phyloP scores from a whole-genome alignment of 371 early-diverging fungal species.

The Lichtheimia hyalospora region DNA sequence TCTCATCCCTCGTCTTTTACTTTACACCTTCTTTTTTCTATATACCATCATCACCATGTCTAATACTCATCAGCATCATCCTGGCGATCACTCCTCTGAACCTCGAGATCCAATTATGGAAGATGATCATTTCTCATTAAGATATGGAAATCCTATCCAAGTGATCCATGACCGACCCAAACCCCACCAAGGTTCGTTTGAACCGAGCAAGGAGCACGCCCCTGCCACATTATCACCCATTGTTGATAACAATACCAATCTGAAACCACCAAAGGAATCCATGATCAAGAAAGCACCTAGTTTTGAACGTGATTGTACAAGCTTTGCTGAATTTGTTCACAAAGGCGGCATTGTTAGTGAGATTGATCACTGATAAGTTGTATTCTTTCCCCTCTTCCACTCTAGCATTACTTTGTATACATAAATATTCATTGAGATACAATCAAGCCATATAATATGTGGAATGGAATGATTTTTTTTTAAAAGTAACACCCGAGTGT shows the following conservation, averaged over 20 bases:
- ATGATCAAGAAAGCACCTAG: slow-evolving; percentile 8
- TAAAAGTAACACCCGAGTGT: too few relatives aligned
- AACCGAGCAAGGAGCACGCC: slow-evolving; percentile 26
- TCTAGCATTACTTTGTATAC: background rate
- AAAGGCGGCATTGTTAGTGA: slow-evolving; percentile 27
- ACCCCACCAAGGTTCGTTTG: slow-evolving; percentile 22
- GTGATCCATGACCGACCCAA: slow-evolving; percentile 31
- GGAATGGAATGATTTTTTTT: too few relatives aligned
- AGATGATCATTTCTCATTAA: slow-evolving; percentile 37
- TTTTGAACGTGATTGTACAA: slow-evolving; percentile 23
- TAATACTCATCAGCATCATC: background rate
- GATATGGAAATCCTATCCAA: slow-evolving; percentile 40
- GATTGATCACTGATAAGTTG: slow-evolving; percentile 22
- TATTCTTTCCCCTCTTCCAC: background rate
- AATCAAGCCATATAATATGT: too few relatives aligned
- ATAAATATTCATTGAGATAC: too few relatives aligned
- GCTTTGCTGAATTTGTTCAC: slow-evolving; percentile 33
- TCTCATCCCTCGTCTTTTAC: background rate
- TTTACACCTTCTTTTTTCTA: background rate
- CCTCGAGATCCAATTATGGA: slow-evolving; percentile 37
- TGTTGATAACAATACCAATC: background rate
- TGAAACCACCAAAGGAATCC: background rate
- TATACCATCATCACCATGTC: background rate
- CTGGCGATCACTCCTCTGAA: background rate
- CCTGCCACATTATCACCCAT: slow-evolving; percentile 13